Base-by-base conservation (phyloP, 164 flowering plant genomes). In the Cinnamomum chago region DNA sequence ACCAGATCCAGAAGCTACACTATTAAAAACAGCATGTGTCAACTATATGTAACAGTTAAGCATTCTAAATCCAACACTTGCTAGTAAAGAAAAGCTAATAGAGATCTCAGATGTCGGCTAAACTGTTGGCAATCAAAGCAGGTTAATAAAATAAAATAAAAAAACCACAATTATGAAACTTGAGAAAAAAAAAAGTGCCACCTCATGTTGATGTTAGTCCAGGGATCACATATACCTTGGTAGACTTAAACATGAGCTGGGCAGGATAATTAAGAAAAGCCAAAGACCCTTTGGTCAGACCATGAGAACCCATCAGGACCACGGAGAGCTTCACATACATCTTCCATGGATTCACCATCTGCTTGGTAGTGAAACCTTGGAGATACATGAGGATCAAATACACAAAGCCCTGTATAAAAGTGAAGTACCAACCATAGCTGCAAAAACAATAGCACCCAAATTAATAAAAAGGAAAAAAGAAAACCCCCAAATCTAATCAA, bases 351-450 rank as follows among this genome's bases (percentile, higher is more conserved):
- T 91, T 91, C 81, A 89, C 93, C 93, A 89, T 91, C 81, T 93
- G 96, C 83, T 91, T 87, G 22, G 88, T 76, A 72, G 87, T 86
- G 85, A 93, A 93, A 14, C 98, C 98, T 77, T 93, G 97, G n/a
- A 86, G 78, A 76, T 83, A 84, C 17, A 93, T 79, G 65, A 93
- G 85, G 7, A 78, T 68, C 77, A 93, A 72, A 77, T 94, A 94
- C 15, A 92, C 98, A 73, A 90, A 90, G 18, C 93, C 92, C 79
- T 94, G 98, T 22, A 94, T 83, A 82, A 94, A 94, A 22, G 98
- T 94, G 84, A 94, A 94, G 79, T 94, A 94, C 98, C 98, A 94
- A 0, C 98, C 98, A 80, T 86, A 94, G 86, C 98, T 94, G 90
- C 12, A 82, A 73, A 2, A 68, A 70, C 18, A 67, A 74, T 65